Base-by-base conservation (phyloP, 192 early-diverging fungal genomes). In the Helicostylum pulchrum region DNA sequence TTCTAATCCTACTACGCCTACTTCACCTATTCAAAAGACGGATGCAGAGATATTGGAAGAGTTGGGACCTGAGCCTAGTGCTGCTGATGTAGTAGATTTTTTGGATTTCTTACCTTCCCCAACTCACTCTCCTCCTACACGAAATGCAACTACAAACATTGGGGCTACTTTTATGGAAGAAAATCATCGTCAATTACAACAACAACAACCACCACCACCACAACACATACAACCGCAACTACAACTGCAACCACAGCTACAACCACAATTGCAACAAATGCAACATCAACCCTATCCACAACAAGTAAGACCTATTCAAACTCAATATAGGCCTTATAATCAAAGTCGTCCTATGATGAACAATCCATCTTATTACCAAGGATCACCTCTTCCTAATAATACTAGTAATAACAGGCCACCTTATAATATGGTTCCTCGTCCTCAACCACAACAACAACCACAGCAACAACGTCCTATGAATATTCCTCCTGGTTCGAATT, bases 81-180 rank as follows among this genome's bases (percentile, higher is more conserved):
- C 71, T 45, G 71, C 71, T 14, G 71, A 73, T 64, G 71, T 73
- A 9, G 57, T 64, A 39, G 71, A 73, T 48, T 73, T 73, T 61
- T 61, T 73, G 32, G 71, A 73, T 36, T 73, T 58, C 45, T 34
- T 73, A 34, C 71, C 71, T 5, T 73, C 71, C 42, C 71, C 71
- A 36, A 73, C 71, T 19, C 71, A 64, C 39, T 68, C 71, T 45
- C 71, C 71, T 39, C 26, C 26, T 39, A 9, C 36, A 10, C 36
- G 36, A 9, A 10, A 39, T 39, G 36, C 9, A 39, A 31, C 54
- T n/a, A 43, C 53, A 12, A 26, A 53, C 36, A 14, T 21, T 11
- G 71, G 66, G 6, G 68, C 61, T 8, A n/a, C 20, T 39, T 47
- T 55, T 4, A 70, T 70, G 68, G 68, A 62, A 52, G 23, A 64